A percentile compares a stretch with the other conserved stretches of the same genome.
These are phyloP conservation scores for Malassezia yamatoensis DNA, from an alignment of 1,284 basidiomycete species.

Conservation along the genomic window DNA sequence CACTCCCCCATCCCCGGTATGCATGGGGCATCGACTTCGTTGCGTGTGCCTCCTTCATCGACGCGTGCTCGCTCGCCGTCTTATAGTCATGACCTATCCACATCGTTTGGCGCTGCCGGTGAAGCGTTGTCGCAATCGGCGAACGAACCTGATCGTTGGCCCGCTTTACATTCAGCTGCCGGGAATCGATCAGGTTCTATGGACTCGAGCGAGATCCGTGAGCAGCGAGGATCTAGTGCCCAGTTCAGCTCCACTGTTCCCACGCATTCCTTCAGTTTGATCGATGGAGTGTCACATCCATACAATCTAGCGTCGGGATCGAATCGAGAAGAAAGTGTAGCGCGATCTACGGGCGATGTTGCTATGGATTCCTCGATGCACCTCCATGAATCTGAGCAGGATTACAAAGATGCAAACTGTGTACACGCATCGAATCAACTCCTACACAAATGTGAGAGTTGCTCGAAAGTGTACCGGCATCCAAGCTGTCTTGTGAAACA, in stretches of 20 bases:
- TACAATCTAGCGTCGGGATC: constrained; percentile 49
- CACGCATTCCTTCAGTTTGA: constrained; percentile 53
- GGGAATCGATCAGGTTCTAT: no score
- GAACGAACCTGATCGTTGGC: constrained; percentile 53
- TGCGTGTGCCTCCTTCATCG: background rate
- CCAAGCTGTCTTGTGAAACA: constrained; percentile 91
- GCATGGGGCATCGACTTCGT: background rate
- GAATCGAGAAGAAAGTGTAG: constrained; percentile 11
- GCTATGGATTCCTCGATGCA: background rate
- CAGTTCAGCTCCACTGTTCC: constrained; percentile 26
- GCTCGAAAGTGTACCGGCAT: constrained; percentile 72
- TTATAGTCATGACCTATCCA: constrained; percentile 19
- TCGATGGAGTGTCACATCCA: constrained; percentile 51
- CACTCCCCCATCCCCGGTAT: background rate
- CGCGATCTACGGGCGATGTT: background rate
- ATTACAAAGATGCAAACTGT: constrained; percentile 5
- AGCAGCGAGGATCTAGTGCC: background rate
- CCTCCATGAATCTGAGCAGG: background rate
- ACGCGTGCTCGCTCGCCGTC: constrained; percentile 1
- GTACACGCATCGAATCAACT: constrained; percentile 19
- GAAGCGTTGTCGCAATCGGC: constrained; percentile 26
- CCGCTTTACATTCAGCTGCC: background rate
- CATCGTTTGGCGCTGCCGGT: constrained; percentile 42
- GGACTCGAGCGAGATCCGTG: background rate
- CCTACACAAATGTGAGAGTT: constrained; percentile 78